Conservation (phyloP, 148 eudicot species). For the Chenopodium album region DNA sequence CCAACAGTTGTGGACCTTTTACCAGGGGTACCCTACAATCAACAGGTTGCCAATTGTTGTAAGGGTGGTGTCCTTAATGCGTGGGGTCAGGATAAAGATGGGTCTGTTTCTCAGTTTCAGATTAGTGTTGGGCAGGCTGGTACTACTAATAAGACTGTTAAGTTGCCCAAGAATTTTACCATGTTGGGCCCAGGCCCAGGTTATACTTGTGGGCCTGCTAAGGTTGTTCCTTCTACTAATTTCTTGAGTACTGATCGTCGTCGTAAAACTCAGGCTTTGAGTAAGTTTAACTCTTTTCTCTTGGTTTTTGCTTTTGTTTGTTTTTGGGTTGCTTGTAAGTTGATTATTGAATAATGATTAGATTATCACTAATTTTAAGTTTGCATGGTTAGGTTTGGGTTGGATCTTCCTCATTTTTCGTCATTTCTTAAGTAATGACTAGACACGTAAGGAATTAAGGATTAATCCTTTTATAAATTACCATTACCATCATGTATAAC, state of each 20-base stretch:
- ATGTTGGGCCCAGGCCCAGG: slow-evolving; percentile 87
- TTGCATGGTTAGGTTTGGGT: too few relatives aligned
- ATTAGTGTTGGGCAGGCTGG: slow-evolving; percentile 86
- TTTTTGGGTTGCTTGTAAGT: too few relatives aligned
- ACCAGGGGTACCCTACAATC: slow-evolving; percentile 82
- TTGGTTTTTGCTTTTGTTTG: neutral
- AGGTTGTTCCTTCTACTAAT: slow-evolving; percentile 69
- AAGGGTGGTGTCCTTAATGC: slow-evolving; percentile 72
- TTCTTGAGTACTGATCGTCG: slow-evolving; percentile 59
- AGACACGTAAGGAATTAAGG: too few relatives aligned
- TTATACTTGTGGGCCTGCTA: slow-evolving; percentile 96
- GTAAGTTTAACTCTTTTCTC: slow-evolving; percentile 33
- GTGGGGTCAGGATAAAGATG: slow-evolving; percentile 73
- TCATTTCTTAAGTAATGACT: too few relatives aligned
- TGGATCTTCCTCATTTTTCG: too few relatives aligned
- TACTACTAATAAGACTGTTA: slow-evolving; percentile 68
- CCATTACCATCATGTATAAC: too few relatives aligned
- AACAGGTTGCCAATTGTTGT: slow-evolving; percentile 77
- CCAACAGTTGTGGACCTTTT: slow-evolving; percentile 79
- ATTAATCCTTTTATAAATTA: too few relatives aligned
- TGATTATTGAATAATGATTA: too few relatives aligned
- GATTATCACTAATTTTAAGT: too few relatives aligned
- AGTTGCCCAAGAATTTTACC: slow-evolving; percentile 78
- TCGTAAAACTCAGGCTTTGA: slow-evolving; percentile 76
- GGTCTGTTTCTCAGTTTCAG: slow-evolving; percentile 68